Evolutionary conservation across 352 stramenopile species (phyloP), one percentile per base, ranked within the genome.

Genomic region (Globisporangium abappressorium): DNA sequence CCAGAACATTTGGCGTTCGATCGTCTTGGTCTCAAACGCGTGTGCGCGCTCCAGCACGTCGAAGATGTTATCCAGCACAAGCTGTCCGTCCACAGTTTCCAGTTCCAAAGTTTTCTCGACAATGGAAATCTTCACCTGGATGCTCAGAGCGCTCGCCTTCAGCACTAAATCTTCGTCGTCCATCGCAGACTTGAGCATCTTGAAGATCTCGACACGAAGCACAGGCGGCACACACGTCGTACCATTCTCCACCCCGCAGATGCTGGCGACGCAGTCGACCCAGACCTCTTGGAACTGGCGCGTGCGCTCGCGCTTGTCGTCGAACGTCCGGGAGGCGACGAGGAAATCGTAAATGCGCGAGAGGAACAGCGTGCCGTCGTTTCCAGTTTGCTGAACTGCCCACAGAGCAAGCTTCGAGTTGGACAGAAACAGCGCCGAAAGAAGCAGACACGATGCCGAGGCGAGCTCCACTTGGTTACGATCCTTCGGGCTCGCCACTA

Each of bases 391-490:
- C 69, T 94, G 82, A 0, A 92, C 81, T 18, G 76, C 82, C 81
- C 80, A 91, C 5, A 94, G 70, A 34, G 83, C 88, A 57, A 95
- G 86, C 64, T 93, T 95, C 1, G 88, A 69, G 58, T 95, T 95
- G 1, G 84, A 90, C 0, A 95, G 73, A 59, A 95, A 94, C 24
- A 95, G 68, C 28, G 83, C 80, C 12, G 84, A 94, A 1, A 95
- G 68, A 11, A 95, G 64, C 18, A 95, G 41, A 54, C 84, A 93
- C 11, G 83, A 90, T 0, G 84, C 73, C 30, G 84, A 82, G 2
- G 77, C 88, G 26, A 85, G 74, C 49, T 85, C 77, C 53, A 95
- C 55, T 41, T 77, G 68, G 5, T 64, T 71, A 11, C 78, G 78
- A 58, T 92, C 84, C 5, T 66, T 79, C 2, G 77, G 30, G 6